Evolutionary conservation across 2,329 filamentous ascomycete genomes (phyloP).

Genomic region (Fusarium pseudoanthophilum): DNA sequence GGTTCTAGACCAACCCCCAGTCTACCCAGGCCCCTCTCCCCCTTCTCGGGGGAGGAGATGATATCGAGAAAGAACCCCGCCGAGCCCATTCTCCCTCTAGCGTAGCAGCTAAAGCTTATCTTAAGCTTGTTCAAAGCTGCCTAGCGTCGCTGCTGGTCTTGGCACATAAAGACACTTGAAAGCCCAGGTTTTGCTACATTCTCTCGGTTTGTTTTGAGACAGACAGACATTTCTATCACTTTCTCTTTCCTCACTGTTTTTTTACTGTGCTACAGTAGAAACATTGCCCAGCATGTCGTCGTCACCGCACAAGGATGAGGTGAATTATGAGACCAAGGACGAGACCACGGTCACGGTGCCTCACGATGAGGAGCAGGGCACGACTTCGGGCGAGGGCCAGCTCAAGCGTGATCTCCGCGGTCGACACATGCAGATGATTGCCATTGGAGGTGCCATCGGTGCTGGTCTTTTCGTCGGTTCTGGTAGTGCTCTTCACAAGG

Average conservation of each 20-base stretch:
- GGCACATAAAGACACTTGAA: conserved; percentile 13
- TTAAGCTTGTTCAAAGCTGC: conserved; percentile 24
- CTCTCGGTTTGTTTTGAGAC: background rate
- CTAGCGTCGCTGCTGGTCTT: background rate
- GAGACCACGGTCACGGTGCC: conserved; percentile 11
- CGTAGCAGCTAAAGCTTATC: conserved; percentile 18
- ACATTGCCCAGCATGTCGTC: conserved; percentile 11
- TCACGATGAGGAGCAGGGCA: conserved; percentile 30
- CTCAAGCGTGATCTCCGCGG: conserved; percentile 74
- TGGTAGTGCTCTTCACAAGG: conserved; percentile 74
- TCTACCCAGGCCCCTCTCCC: background rate
- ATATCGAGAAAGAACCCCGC: conserved; percentile 22
- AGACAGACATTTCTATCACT: background rate
- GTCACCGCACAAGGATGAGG: conserved; percentile 19
- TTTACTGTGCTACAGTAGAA: background rate
- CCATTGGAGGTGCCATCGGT: conserved; percentile 71
- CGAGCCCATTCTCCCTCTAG: background rate
- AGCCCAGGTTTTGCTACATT: background rate
- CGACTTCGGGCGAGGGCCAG: conserved; percentile 14
- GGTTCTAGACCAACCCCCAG: conserved; percentile 17
- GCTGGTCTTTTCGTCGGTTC: conserved; percentile 91
- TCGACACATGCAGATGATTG: conserved; percentile 96
- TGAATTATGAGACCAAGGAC: conserved; percentile 29
- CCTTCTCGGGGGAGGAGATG: conserved; percentile 13
- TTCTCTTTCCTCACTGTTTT: background rate